These are phyloP conservation scores for Brassica hybrid DNA, from an alignment of 441 rosid genomes.

Conservation along the genomic window DNA sequence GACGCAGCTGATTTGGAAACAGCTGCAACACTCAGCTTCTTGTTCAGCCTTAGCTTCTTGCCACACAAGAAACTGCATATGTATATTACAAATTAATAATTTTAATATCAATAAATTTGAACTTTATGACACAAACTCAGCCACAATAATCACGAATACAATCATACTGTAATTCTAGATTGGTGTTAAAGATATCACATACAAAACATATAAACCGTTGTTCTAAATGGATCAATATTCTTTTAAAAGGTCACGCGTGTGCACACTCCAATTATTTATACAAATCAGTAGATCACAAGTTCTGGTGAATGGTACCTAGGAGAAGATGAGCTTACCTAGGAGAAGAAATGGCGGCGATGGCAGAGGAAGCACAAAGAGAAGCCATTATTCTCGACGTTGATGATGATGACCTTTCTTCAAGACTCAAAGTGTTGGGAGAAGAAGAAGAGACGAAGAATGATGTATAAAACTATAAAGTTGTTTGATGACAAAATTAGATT, in stretches of 20 bases:
- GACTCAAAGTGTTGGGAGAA: constrained; percentile 36
- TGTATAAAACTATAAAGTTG: constrained; percentile 18
- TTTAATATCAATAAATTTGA: no score
- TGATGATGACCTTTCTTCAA: constrained; percentile 40
- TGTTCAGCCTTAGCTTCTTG: constrained; percentile 64
- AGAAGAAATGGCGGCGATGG: constrained; percentile 76
- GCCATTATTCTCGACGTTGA: constrained; percentile 57
- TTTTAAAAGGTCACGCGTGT: neutral
- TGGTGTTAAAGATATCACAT: no score
- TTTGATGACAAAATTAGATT: constrained; percentile 32
- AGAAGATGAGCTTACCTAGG: constrained; percentile 60
- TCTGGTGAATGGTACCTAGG: neutral
- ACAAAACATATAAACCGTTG: no score
- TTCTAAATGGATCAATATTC: neutral
- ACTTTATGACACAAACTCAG: no score
- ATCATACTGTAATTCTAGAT: no score
- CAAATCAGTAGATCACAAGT: neutral
- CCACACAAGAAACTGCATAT: constrained; percentile 74
- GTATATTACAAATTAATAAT: no score
- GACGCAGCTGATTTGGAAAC: constrained; percentile 51
- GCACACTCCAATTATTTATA: neutral
- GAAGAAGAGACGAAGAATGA: constrained; percentile 29
- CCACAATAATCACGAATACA: no score
- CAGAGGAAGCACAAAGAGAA: constrained; percentile 86
- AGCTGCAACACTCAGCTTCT: constrained; percentile 41